Evolutionary conservation across 208 protist genomes (phyloP).

Genomic region (Leishmania lainsoni): DNA sequence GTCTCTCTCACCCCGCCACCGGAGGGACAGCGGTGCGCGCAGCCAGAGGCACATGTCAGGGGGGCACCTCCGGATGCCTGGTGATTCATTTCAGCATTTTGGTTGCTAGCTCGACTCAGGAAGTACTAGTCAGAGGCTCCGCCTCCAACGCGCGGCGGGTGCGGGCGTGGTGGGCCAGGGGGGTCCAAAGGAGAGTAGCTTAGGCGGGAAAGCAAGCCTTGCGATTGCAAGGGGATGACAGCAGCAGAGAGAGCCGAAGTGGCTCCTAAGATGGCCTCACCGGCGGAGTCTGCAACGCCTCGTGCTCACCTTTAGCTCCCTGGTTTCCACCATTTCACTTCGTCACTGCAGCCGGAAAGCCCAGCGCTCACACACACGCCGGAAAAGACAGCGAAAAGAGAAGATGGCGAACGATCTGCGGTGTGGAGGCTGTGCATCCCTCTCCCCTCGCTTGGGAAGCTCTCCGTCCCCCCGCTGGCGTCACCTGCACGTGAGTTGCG

Average conservation of each 20-base stretch:
- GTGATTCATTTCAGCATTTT: neutral
- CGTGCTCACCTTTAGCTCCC: neutral
- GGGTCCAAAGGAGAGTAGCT: neutral
- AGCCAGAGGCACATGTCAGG: neutral
- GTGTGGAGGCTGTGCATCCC: neutral
- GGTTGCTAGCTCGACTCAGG: neutral
- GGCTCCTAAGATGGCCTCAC: too few species aligned
- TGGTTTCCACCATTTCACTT: neutral
- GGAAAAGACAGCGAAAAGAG: neutral
- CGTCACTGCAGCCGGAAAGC: neutral
- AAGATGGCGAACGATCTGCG: neutral
- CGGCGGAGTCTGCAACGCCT: too few species aligned
- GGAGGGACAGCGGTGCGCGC: neutral
- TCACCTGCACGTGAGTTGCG: neutral
- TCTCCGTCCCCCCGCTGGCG: neutral
- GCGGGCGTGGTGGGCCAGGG: neutral
- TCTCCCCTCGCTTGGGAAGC: neutral
- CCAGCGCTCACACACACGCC: neutral
- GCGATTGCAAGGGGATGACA: neutral
- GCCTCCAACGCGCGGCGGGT: neutral
- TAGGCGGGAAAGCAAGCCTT: neutral
- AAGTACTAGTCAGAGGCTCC: neutral
- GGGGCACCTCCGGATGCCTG: too few species aligned
- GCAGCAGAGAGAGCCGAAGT: neutral
- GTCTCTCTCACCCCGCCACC: neutral